phyloP scores from a whole-genome alignment of 257 asterid species.

The Coffea canephora region DNA sequence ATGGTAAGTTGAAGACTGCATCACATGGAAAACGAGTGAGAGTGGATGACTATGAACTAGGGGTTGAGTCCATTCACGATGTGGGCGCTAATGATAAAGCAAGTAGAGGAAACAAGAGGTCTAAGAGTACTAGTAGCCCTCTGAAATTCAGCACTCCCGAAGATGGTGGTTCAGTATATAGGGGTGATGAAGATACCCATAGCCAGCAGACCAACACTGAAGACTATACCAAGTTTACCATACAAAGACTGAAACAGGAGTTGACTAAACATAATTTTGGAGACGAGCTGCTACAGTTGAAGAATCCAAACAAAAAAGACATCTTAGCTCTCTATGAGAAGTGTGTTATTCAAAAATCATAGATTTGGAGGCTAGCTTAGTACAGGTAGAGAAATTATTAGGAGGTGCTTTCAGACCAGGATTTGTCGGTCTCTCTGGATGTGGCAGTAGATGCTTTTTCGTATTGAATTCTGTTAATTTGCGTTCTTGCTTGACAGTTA shows the following conservation, averaged over 20 bases:
- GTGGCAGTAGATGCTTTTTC: not conserved
- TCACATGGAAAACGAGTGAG: constrained; percentile 81
- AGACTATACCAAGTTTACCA: constrained; percentile 66
- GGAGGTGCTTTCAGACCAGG: not conserved
- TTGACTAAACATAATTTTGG: constrained; percentile 69
- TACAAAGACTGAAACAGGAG: constrained; percentile 70
- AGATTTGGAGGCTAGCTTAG: not conserved
- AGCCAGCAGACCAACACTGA: constrained; percentile 59
- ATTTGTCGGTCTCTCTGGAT: not conserved
- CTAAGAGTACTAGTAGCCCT: constrained; percentile 76
- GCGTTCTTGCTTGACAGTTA: not conserved
- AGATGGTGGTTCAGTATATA: constrained; percentile 83
- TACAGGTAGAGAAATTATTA: not conserved
- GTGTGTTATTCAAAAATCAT: constrained; percentile 49
- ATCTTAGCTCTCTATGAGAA: constrained; percentile 72
- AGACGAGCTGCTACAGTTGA: constrained; percentile 65
- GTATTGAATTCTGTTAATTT: not conserved
- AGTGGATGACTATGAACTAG: constrained; percentile 71
- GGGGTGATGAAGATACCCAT: constrained; percentile 56
- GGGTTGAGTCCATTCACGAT: constrained; percentile 64
- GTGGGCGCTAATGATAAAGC: constrained; percentile 46
- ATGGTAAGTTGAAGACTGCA: constrained; percentile 54
- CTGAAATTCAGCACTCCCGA: constrained; percentile 54
- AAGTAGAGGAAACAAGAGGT: constrained; percentile 61
- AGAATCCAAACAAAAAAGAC: constrained; percentile 62